Percentiles rank a stretch among this genome's conserved stretches.
Conservation (phyloP, 2,329 filamentous ascomycete genomes). For the Pyricularia pennisetigena region DNA sequence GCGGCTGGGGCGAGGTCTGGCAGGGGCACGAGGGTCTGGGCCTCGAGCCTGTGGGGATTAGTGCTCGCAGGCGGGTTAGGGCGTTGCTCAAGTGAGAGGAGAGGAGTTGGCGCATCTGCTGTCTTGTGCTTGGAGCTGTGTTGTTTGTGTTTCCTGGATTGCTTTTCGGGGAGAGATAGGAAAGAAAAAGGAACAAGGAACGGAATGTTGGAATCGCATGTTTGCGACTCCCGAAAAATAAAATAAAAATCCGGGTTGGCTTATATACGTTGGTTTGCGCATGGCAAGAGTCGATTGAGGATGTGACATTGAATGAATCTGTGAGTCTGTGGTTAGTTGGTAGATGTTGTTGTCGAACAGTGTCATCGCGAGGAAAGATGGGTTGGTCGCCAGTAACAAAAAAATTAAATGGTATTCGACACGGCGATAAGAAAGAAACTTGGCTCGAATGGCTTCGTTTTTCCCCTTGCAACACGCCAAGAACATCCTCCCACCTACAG, state of each 20-base stretch:
- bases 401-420: too few relatives aligned
- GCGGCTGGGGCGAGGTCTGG: neutral
- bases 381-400: neutral
- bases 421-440: too few relatives aligned
- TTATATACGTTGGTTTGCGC: neutral
- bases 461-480: neutral
- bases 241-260: neutral
- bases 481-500: neutral
- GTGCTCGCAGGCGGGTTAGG: neutral
- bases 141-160: neutral
- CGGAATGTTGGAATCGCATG: neutral
- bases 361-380: neutral
- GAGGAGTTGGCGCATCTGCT: neutral
- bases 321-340: neutral
- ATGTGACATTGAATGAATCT: neutral
- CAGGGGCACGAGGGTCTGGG: neutral
- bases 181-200: neutral
- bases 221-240: neutral
- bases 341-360: constrained; percentile 20
- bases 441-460: neutral
- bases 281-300: neutral
- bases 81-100: neutral
- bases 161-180: neutral
- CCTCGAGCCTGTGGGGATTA: neutral
- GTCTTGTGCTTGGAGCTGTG: neutral